Evolutionary conservation across 345 rosid species (phyloP), one percentile per base, ranked within the genome.

Genomic region (Populus deltoides): DNA sequence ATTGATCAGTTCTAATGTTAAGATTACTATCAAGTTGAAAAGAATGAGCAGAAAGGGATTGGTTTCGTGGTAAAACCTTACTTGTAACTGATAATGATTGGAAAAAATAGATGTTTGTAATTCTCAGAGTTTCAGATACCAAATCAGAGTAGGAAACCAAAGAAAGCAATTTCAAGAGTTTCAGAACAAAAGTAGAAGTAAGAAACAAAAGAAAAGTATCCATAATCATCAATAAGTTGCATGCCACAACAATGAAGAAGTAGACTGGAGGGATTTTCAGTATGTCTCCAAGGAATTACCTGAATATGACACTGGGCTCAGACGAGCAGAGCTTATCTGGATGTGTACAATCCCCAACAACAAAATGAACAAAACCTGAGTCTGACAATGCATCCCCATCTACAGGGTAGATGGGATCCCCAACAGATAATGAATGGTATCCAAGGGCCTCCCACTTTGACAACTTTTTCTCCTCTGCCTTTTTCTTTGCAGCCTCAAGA

Each of bases 261-360:
- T 74, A 15, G 55, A 45, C 22, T 11, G 41, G 72, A 53, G 16
- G 47, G 16, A 63, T 70, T 31, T 41, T 66, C 45, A 22, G 49
- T 36, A 63, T 71, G 51, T 47, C 51, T 47, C 18, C 16, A 8
- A 71, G 66, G 17, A 76, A 78, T 62, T 70, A 92, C 98, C 98
- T 92, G 85, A 94, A 89, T 85, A 94, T 87, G 81, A 94, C 66
- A 47, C 93, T 76, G 74, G 94, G 90, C 85, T 90, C 92, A 63
- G 89, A 86, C 16, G 81, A 86, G 85, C 91, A 87, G 69, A 83
- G 83, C 72, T 87, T 86, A 77, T 85, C 82, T 79, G 97, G 94
- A 33, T 87, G 84, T 0, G 97, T 91, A 81, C 98, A 94, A 86
- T 92, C 94, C 73, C 98, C 97, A 79, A 86, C 87, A 74, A 91